phyloP scores from a whole-genome alignment of 495 filamentous ascomycete species.

The Talaromyces adpressus region DNA sequence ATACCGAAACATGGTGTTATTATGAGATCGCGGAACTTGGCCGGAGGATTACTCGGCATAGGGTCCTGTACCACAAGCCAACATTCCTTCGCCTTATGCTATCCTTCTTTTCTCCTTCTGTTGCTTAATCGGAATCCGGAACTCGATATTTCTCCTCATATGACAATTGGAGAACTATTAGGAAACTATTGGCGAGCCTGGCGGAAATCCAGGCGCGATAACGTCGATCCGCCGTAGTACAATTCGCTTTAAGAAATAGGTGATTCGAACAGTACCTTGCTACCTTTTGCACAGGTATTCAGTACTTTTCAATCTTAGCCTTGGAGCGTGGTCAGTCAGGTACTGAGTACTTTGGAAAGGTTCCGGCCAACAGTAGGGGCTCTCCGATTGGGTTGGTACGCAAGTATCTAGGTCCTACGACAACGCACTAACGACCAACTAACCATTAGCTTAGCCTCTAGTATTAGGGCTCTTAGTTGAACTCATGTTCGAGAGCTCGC shows the following conservation, averaged over 20 bases:
- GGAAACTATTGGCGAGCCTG: slow-evolving; percentile 4
- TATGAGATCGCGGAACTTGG: background rate
- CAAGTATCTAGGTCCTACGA: background rate
- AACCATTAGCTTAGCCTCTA: background rate
- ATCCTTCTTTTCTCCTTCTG: background rate
- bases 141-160: background rate
- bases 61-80: background rate
- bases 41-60: background rate
- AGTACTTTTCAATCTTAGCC: background rate
- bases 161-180: slow-evolving; percentile 3
- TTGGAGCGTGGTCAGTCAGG: background rate
- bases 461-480: background rate
- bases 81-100: background rate
- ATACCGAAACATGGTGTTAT: background rate
- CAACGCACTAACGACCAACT: background rate
- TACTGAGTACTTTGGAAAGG: background rate
- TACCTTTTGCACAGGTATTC: background rate
- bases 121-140: background rate
- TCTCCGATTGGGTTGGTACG: slow-evolving; percentile 5
- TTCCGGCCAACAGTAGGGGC: background rate
- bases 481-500: slow-evolving; percentile 7
- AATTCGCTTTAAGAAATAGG: no score
- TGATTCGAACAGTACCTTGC: no score
- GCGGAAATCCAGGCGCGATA: slow-evolving; percentile 1
- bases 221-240: background rate